Evolutionary conservation across 139 green algal genomes (phyloP), one percentile per base, ranked within the genome.

Genomic region (Volvox reticuliferus): DNA sequence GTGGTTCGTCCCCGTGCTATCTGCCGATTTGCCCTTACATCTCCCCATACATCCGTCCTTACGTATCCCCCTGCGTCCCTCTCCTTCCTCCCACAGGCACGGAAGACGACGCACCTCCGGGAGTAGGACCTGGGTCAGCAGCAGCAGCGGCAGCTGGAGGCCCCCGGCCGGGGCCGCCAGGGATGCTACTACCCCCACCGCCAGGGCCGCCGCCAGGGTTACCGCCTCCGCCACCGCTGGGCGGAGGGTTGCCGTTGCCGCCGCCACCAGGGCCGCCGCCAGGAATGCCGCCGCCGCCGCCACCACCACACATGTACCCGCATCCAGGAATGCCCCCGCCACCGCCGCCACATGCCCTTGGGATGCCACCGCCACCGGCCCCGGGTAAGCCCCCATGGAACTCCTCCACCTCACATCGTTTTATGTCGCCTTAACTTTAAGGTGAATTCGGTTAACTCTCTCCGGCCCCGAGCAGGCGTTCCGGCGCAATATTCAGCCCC

Each of bases 181-280:
- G 69, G 28, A 55, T 86, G 67, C 71, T 75, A 14, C 87, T 93
- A 22, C 88, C 91, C 30, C 91, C 91, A 63, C 75, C 84, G 75
- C 79, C 86, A 71, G 84, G 83, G 93, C 93, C 92, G 62, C 91
- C 91, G 36, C 44, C 87, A 12, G 68, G 36, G 28, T 37, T 80
- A 65, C 86, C 75, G 32, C 86, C 61, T 71, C 85, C 84, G 26
- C 79, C 79, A 6, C 24, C 81, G 13, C 73, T 87, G 81, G 81
- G 81, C 24, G 67, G 44, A 55, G 44, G 84, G 13, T 62, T 62
- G 37, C 84, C 80, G 33, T 82, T 93, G 33, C 88, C 91, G 36
- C 91, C 91, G 69, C 75, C 84, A 61, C 79, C 86, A 80, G 84
- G 83, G 93, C 93, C 92, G 62, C 91, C 91, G 26, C 44, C 87